Conservation (phyloP, 106 monocot species). For the Chionographis japonica region DNA sequence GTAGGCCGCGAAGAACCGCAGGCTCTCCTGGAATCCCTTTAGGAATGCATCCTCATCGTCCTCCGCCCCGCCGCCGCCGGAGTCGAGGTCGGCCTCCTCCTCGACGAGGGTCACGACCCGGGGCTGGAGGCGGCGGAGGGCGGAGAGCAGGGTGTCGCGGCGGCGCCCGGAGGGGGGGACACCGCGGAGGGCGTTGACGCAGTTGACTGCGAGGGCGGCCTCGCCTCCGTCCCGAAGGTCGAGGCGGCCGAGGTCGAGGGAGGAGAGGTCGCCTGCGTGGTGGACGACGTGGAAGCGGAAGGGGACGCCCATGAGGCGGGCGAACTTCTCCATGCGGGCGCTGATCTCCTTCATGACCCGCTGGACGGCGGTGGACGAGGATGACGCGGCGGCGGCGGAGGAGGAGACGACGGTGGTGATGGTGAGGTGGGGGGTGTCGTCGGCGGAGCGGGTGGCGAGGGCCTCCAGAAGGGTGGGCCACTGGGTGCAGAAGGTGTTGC, state of each 20-base stretch:
- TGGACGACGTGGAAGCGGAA: slow-evolving; percentile 63
- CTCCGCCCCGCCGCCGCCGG: slow-evolving; percentile 10
- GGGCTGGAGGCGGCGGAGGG: slow-evolving; percentile 39
- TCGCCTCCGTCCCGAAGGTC: background rate
- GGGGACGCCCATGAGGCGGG: slow-evolving; percentile 78
- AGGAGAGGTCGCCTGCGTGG: slow-evolving; percentile 53
- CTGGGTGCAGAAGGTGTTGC: slow-evolving; percentile 90
- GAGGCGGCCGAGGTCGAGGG: slow-evolving; percentile 35
- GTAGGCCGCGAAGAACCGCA: slow-evolving; percentile 58
- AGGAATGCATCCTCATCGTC: slow-evolving; percentile 33
- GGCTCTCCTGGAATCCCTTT: slow-evolving; percentile 39
- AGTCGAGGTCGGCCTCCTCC: slow-evolving; percentile 58
- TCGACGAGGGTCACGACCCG: slow-evolving; percentile 68
- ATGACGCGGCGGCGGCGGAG: slow-evolving; percentile 46
- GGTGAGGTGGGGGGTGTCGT: slow-evolving; percentile 66
- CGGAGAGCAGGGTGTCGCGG: slow-evolving; percentile 27
- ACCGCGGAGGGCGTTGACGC: slow-evolving; percentile 50
- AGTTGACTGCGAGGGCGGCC: slow-evolving; percentile 59
- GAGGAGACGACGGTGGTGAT: slow-evolving; percentile 46
- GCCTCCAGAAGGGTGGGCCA: slow-evolving; percentile 85
- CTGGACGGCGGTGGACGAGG: slow-evolving; percentile 25
- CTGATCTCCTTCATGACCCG: slow-evolving; percentile 73
- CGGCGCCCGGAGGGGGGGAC: slow-evolving; percentile 28
- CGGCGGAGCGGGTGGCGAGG: slow-evolving; percentile 64
- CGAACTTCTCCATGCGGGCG: slow-evolving; percentile 77